These are phyloP conservation scores for Venturia asperata DNA, from an alignment of 2,329 filamentous ascomycete species.

Conservation along the genomic window DNA sequence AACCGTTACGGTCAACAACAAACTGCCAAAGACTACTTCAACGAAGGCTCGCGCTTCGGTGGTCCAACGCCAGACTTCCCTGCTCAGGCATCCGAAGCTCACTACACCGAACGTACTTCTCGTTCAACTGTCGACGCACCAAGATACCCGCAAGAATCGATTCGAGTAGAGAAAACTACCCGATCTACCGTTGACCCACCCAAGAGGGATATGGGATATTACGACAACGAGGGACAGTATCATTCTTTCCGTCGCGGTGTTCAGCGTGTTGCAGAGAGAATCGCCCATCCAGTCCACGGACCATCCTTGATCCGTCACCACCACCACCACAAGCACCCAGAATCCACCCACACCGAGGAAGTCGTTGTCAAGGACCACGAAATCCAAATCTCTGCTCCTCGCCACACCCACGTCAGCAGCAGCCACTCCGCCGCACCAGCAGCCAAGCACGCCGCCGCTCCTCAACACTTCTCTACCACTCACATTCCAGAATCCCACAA, in stretches of 20 bases:
- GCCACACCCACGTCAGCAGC: slow-evolving; percentile 24
- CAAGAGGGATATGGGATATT: slow-evolving; percentile 66
- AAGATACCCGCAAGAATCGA: slow-evolving; percentile 28
- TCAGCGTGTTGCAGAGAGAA: slow-evolving; percentile 57
- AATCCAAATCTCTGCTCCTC: slow-evolving; percentile 32
- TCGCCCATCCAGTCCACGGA: slow-evolving; percentile 57
- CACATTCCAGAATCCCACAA: slow-evolving; percentile 6
- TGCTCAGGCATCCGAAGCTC: slow-evolving; percentile 23
- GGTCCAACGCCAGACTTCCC: slow-evolving; percentile 30
- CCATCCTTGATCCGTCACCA: slow-evolving; percentile 45
- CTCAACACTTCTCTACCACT: not conserved
- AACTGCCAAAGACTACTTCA: slow-evolving; percentile 38
- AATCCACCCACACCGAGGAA: slow-evolving; percentile 33
- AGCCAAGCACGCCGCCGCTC: slow-evolving; percentile 95
- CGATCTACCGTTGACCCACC: slow-evolving; percentile 47
- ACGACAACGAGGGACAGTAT: slow-evolving; percentile 71
- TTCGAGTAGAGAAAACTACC: slow-evolving; percentile 42
- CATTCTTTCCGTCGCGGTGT: slow-evolving; percentile 67
- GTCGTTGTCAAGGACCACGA: slow-evolving; percentile 45
- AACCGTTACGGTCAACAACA: slow-evolving; percentile 30
- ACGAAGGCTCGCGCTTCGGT: slow-evolving; percentile 27
- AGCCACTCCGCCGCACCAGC: slow-evolving; percentile 69
- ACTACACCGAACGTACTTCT: slow-evolving; percentile 5
- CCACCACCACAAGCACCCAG: slow-evolving; percentile 35
- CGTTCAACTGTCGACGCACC: slow-evolving; percentile 12